Base-by-base conservation (phyloP, 2,329 filamentous ascomycete species). In the Fusarium sp. region DNA sequence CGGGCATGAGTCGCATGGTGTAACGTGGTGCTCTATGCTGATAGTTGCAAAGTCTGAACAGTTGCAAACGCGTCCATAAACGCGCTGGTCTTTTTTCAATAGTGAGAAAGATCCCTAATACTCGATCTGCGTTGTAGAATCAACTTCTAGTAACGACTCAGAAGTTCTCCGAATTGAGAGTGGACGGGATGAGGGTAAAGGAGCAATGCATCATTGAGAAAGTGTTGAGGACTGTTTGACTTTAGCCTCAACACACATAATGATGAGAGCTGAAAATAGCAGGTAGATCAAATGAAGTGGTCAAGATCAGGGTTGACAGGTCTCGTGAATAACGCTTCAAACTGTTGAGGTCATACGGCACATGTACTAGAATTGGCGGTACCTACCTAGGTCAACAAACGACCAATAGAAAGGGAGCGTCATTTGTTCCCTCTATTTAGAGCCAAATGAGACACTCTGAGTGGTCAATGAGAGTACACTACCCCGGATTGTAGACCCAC, bases 341-440 rank as follows among this genome's bases (percentile, higher is more conserved):
- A 73, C 48, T 39, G 76, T 70, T 73, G 69, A 75, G 76, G 77
- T 78, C 77, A 78, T 78, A 76, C 56, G 73, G 67, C 20, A 49
- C 45, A 60, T 26, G 42, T 28, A 33, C 54, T 42, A 49, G 51
- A 54, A 56, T 47, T 38, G 44, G 41, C 10, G 62, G 60, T 69
- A 72, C 72, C 41, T 75, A 52, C 35, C 36, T 48, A 44, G 31
- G 24, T 42, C 52, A 28, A 48, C 42, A 62, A 59, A 52, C 38
- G 51, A 54, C 63, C 58, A 59, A 39, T 48, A 35, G 31, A 48
- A 52, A 24, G n/a, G 47, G 69, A 28, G 55, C 54, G 72, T 58
- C 56, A 28, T 36, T 48, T 36, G 45, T 72, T 49, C 61, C 22
- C 41, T n/a, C 31, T 36, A 11, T 48, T 58, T 58, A 58, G 24